Evolutionary conservation across 2,329 filamentous ascomycete genomes (phyloP), one percentile per base, ranked within the genome.

Genomic region (Beauveria sp.): DNA sequence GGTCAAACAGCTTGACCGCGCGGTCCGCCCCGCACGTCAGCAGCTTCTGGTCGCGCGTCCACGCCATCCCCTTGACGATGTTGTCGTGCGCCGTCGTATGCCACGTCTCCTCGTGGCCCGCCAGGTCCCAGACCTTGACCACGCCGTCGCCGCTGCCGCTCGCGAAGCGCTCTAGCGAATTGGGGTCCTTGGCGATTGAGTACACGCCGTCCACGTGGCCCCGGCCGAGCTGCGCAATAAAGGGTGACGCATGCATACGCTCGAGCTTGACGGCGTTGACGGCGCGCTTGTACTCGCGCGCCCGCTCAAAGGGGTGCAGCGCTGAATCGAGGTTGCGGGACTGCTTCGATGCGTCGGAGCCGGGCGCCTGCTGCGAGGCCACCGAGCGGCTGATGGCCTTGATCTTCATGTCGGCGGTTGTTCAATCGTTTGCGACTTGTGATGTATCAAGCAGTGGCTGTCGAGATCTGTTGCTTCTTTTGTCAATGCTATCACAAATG

Each of bases 121-220:
- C 82, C 68, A 95, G 65, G 60, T 96, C 88, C 92, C 92, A 96
- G 40, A 95, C 89, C 76, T 99, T 99, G 62, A 99, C 85, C 10
- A 97, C 86, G 66, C 95, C 93, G 74, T 99, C 95, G 65, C 93
- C 93, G 67, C 88, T 91, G 49, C 90, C 92, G 70, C 89, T 93
- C 7, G 92, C 91, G 67, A 93, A 84, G 62, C 87, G 80, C 68
- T 91, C 83, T 28, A 93, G 76, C 8, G 87, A 88, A 67, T 85
- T 86, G 7, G 89, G 88, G 68, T 95, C 91, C 73, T 92, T 92
- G 63, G 89, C 88, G 73, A 95, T 85, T 42, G 85, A 85, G 74
- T 93, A 95, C 42, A 79, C 76, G 65, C 95, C 95, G 70, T 99
- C 95, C 61, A 97, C 90, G 76, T 99, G 95, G 22, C 95, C 93